phyloP scores from a whole-genome alignment of 73 alveolate species.

The Paraurostyla sp. region DNA sequence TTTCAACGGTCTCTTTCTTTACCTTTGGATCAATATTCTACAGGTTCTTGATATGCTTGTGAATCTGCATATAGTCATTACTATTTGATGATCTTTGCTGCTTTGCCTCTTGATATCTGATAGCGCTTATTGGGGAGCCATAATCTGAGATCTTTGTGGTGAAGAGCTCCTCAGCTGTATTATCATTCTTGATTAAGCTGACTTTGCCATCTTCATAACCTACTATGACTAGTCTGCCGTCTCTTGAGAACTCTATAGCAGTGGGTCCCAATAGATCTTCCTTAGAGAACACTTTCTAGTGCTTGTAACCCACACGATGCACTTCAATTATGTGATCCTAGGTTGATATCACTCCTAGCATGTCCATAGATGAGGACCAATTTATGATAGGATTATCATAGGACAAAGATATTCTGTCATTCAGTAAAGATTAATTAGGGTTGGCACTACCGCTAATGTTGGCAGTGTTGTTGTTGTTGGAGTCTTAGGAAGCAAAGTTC shows the following conservation, averaged over 20 bases:
- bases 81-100: background rate
- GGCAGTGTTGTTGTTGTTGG: no score
- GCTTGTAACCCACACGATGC: conserved; percentile 51
- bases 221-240: conserved; percentile 1
- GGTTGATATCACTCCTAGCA: conserved; percentile 39
- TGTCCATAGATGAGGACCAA: conserved; percentile 53
- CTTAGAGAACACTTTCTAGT: conserved; percentile 40
- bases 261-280: conserved; percentile 49
- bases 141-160: conserved; percentile 41
- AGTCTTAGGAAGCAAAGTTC: no score
- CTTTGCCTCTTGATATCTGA: conserved; percentile 13
- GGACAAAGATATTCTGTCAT: conserved; percentile 15
- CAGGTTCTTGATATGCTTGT: background rate
- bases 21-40: conserved; percentile 1
- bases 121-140: conserved; percentile 29
- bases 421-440: no score
- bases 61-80: conserved; percentile 24
- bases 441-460: no score
- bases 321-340: conserved; percentile 34
- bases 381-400: conserved; percentile 39
- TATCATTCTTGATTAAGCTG: conserved; percentile 13
- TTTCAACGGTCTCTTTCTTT: background rate
- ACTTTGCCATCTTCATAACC: conserved; percentile 55
- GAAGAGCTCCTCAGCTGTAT: conserved; percentile 51
- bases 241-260: background rate